Evolutionary conservation across 148 eudicot species (phyloP).

Genomic region (Cornus controversa): DNA sequence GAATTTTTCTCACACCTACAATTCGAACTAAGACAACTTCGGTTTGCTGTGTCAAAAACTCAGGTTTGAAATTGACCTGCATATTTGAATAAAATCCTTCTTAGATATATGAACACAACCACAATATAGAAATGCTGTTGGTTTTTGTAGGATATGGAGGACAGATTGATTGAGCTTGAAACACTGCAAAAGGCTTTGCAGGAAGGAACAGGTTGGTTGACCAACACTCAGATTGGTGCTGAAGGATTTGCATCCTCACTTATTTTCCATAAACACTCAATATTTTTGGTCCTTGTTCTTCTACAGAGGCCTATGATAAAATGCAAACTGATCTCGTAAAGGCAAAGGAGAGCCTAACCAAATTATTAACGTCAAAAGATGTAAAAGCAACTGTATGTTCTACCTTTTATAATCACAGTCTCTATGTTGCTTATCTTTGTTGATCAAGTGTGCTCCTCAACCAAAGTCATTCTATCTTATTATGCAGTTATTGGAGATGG

Average conservation of each 20-base stretch:
- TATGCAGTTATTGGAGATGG: conserved; percentile 85
- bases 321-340: conserved; percentile 73
- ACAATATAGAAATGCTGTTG: conserved; percentile 1
- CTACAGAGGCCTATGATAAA: conserved; percentile 88
- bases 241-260: not conserved
- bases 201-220: conserved; percentile 66
- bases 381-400: conserved; percentile 71
- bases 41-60: conserved; percentile 80
- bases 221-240: not conserved
- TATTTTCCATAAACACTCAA: conserved; percentile 4
- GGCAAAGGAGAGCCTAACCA: conserved; percentile 68
- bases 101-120: conserved; percentile 1
- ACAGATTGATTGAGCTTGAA: conserved; percentile 77
- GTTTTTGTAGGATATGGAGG: conserved; percentile 77
- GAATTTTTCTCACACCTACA: conserved; percentile 64
- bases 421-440: not conserved
- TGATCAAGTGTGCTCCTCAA: not conserved
- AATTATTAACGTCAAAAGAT: conserved; percentile 73
- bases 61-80: conserved; percentile 47
- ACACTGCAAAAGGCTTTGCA: conserved; percentile 70
- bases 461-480: conserved; percentile 1
- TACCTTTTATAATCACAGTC: not conserved
- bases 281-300: conserved; percentile 2
- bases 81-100: not conserved
- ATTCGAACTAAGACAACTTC: conserved; percentile 73